Percentiles rank a stretch among this genome's conserved stretches.
phyloP scores from a whole-genome alignment of 1,284 basidiomycete genomes.

The Sporisorium scitamineum region DNA sequence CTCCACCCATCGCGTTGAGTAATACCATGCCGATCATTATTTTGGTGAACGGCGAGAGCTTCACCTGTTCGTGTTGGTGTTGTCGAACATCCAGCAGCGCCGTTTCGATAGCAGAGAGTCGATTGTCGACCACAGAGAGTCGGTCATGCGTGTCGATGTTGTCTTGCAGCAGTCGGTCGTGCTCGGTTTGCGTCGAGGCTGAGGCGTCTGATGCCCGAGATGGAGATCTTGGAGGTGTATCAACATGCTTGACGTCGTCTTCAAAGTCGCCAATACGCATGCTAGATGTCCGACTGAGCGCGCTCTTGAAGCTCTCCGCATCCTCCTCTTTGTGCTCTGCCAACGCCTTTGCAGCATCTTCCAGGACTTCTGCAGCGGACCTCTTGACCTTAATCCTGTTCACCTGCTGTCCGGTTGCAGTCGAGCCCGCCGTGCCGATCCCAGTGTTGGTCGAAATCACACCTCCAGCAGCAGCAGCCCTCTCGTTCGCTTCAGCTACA shows the following conservation, averaged over 20 bases:
- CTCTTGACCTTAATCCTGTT: background rate
- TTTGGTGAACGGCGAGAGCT: constrained; percentile 11
- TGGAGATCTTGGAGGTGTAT: no score
- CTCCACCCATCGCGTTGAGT: constrained; percentile 5
- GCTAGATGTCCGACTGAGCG: constrained; percentile 7
- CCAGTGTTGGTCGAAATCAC: no score
- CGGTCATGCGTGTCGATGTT: constrained; percentile 1
- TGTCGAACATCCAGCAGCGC: constrained; percentile 9
- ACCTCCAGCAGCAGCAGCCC: background rate
- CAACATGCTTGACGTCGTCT: background rate
- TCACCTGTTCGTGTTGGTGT: constrained; percentile 10
- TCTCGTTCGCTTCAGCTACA: background rate
- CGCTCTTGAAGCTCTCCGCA: constrained; percentile 6
- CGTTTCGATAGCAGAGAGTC: constrained; percentile 2
- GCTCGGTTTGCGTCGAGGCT: background rate
- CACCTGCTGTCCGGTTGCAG: no score
- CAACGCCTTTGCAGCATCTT: background rate
- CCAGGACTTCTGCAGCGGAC: background rate
- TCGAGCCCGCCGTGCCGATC: no score
- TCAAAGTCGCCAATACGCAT: constrained; percentile 7
- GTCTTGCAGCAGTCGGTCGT: background rate
- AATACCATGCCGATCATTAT: background rate
- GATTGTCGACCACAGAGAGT: constrained; percentile 5
- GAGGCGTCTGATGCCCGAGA: background rate
- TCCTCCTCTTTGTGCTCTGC: background rate